phyloP scores from a whole-genome alignment of 306 rosid genomes.

The Luffa acutangula region DNA sequence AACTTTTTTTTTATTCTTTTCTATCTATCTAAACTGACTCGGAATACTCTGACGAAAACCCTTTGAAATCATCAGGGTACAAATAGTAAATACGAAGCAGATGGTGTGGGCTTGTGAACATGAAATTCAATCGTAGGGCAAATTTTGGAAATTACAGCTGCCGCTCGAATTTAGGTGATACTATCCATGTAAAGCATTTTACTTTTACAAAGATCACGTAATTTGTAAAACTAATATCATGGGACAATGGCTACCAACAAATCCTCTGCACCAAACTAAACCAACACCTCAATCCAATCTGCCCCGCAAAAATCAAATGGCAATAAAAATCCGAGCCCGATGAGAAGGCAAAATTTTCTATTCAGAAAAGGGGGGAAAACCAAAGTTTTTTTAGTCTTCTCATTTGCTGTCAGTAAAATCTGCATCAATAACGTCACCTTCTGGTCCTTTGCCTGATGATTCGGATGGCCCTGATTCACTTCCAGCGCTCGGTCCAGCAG shows the following conservation, averaged over 20 bases:
- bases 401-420: constrained; percentile 75
- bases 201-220: neutral
- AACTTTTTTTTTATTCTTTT: no score
- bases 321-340: neutral
- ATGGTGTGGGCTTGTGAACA: neutral
- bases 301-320: neutral
- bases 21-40: no score
- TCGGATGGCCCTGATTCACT: constrained; percentile 59
- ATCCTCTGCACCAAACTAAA: neutral
- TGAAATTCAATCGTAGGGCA: neutral
- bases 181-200: neutral
- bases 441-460: constrained; percentile 52
- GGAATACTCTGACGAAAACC: no score
- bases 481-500: constrained; percentile 38
- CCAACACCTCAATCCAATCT: neutral
- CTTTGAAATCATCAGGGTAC: no score
- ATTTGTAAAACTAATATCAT: neutral
- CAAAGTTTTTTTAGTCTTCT: neutral
- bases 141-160: neutral
- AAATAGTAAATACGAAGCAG: neutral
- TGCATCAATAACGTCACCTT: constrained; percentile 83
- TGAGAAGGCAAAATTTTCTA: constrained; percentile 1
- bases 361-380: neutral
- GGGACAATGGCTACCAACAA: constrained; percentile 7
- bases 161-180: neutral